Evolutionary conservation across 129 eudicot genomes (phyloP).

Genomic region (Mikania micrantha): DNA sequence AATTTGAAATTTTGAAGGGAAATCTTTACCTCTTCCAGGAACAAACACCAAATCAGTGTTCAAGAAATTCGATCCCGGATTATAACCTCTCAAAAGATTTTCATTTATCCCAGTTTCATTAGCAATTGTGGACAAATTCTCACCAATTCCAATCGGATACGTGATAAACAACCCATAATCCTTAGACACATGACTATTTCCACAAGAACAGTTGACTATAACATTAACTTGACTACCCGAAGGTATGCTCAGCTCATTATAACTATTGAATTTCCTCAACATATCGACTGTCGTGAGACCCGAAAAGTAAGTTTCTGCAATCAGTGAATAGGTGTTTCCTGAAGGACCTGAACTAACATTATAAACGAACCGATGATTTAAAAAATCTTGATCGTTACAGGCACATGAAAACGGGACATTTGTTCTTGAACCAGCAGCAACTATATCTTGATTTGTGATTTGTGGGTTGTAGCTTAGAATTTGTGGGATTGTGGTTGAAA

Average conservation of each 20-base stretch:
- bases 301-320: conserved; percentile 31
- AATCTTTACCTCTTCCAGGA: conserved; percentile 57
- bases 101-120: conserved; percentile 29
- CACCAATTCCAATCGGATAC: conserved; percentile 52
- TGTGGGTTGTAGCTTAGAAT: conserved; percentile 47
- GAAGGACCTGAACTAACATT: conserved; percentile 15
- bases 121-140: conserved; percentile 52
- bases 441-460: conserved; percentile 35
- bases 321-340: conserved; percentile 20
- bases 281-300: conserved; percentile 46
- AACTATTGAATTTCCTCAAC: conserved; percentile 37
- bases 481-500: conserved; percentile 25
- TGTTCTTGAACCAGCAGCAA: conserved; percentile 24
- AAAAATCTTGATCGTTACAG: conserved; percentile 37
- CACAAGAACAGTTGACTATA: conserved; percentile 67
- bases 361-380: conserved; percentile 44
- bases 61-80: conserved; percentile 45
- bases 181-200: conserved; percentile 42
- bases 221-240: conserved; percentile 31
- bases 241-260: conserved; percentile 18
- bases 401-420: conserved; percentile 57
- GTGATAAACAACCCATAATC: conserved; percentile 68
- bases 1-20: not conserved
- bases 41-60: conserved; percentile 49
- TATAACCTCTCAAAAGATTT: conserved; percentile 52